phyloP scores from a whole-genome alignment of 148 eudicot species.

The Tetragonia tetragonoides region DNA sequence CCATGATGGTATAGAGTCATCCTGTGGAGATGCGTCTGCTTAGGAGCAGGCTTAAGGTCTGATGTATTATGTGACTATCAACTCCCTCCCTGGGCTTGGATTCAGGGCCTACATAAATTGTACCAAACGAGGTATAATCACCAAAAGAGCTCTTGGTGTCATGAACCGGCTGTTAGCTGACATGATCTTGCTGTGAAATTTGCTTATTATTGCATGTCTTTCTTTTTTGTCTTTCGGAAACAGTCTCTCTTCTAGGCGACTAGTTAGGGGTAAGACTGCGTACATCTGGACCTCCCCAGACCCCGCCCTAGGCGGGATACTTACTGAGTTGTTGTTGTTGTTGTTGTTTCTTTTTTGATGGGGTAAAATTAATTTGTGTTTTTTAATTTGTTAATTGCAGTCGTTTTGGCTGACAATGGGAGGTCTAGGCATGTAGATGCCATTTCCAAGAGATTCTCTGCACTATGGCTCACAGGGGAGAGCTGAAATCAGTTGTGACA shows the following conservation, averaged over 20 bases:
- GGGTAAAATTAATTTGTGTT: not conserved
- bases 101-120: not conserved
- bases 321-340: no score
- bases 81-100: not conserved
- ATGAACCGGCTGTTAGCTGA: not conserved
- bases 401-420: constrained; percentile 73
- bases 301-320: no score
- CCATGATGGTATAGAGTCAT: no score
- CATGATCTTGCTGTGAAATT: not conserved
- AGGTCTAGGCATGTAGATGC: constrained; percentile 59
- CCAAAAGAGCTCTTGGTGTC: not conserved
- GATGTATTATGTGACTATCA: not conserved
- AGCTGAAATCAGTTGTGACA: constrained; percentile 71
- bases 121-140: not conserved
- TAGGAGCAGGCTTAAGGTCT: not conserved
- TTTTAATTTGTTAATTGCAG: constrained; percentile 28
- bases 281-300: no score
- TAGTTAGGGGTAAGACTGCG: no score
- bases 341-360: no score
- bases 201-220: not conserved
- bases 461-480: constrained; percentile 91
- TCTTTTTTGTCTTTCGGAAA: no score
- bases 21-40: no score
- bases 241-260: no score
- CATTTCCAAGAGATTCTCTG: constrained; percentile 68